A percentile compares a stretch with the other conserved stretches of the same genome.
These are phyloP conservation scores for Leccinum fallax DNA, from an alignment of 1,284 basidiomycete genomes.

Conservation along the genomic window DNA sequence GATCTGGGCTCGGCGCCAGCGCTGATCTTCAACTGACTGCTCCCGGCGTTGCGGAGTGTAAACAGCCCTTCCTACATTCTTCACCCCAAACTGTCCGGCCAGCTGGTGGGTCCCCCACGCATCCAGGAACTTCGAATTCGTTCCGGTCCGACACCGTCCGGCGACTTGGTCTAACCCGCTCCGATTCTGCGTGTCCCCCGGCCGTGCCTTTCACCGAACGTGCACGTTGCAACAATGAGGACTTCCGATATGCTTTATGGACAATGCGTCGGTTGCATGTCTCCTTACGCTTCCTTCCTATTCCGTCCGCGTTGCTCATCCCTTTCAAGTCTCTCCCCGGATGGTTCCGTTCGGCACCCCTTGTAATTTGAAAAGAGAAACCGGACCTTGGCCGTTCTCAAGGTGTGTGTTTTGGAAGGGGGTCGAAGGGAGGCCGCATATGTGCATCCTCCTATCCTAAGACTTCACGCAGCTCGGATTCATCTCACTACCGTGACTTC, in stretches of 20 bases:
- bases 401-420: neutral
- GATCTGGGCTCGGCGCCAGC: conserved; percentile 3
- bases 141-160: neutral
- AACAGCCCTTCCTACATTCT: neutral
- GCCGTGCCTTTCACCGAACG: neutral
- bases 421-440: neutral
- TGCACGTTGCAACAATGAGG: conserved; percentile 24
- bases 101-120: neutral
- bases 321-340: neutral
- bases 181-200: neutral
- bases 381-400: conserved; percentile 6
- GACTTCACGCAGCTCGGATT: conserved; percentile 14
- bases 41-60: neutral
- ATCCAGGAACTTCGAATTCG: neutral
- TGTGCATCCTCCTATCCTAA: conserved; percentile 2
- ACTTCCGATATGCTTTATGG: conserved; percentile 1
- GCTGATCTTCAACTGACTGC: neutral
- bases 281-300: conserved; percentile 1
- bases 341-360: conserved; percentile 6
- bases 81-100: neutral
- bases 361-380: conserved; percentile 5
- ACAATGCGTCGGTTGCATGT: neutral
- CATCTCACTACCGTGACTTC: conserved; percentile 3
- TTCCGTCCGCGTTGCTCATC: conserved; percentile 6
- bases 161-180: neutral